Conservation (phyloP, 2,329 filamentous ascomycete species). For the Huntiella decipiens region DNA sequence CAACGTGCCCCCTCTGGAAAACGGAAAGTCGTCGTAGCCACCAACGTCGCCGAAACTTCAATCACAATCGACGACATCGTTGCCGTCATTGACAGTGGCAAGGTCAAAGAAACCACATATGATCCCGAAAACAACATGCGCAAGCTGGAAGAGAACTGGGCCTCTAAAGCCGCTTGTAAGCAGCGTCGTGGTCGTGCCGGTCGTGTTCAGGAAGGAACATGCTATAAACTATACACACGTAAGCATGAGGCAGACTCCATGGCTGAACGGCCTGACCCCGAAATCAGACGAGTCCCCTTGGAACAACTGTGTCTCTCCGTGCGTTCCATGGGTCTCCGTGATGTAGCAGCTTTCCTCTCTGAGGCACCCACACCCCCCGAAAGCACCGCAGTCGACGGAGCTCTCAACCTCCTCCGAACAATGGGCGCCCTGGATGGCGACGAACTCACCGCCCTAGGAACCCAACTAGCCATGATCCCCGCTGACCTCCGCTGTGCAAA, state of each 20-base stretch:
- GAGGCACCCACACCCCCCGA: slow-evolving; percentile 81
- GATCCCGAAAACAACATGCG: slow-evolving; percentile 87
- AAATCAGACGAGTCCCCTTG: slow-evolving; percentile 79
- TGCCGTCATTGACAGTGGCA: slow-evolving; percentile 83
- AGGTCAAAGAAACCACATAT: slow-evolving; percentile 92
- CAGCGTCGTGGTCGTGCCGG: slow-evolving; percentile 85
- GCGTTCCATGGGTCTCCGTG: slow-evolving; percentile 77
- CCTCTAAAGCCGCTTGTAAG: slow-evolving; percentile 81
- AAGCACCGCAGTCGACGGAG: slow-evolving; percentile 66
- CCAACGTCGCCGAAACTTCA: slow-evolving; percentile 93
- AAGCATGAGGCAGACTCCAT: slow-evolving; percentile 64
- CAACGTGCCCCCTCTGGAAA: slow-evolving; percentile 54
- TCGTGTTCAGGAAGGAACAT: slow-evolving; percentile 74
- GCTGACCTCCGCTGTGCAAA: slow-evolving; percentile 86
- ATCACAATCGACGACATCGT: slow-evolving; percentile 98
- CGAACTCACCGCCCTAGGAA: slow-evolving; percentile 74
- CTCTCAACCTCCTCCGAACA: slow-evolving; percentile 55
- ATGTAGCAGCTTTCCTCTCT: slow-evolving; percentile 64
- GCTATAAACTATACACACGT: slow-evolving; percentile 87
- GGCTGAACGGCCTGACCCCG: slow-evolving; percentile 74
- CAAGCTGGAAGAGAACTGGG: slow-evolving; percentile 86
- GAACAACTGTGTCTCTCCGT: slow-evolving; percentile 92
- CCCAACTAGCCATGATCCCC: slow-evolving; percentile 86
- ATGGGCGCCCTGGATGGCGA: slow-evolving; percentile 82
- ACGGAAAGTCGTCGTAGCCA: slow-evolving; percentile 83